These are phyloP conservation scores for Neofusicoccum cordaticola DNA, from an alignment of 2,329 filamentous ascomycete species.

Conservation along the genomic window DNA sequence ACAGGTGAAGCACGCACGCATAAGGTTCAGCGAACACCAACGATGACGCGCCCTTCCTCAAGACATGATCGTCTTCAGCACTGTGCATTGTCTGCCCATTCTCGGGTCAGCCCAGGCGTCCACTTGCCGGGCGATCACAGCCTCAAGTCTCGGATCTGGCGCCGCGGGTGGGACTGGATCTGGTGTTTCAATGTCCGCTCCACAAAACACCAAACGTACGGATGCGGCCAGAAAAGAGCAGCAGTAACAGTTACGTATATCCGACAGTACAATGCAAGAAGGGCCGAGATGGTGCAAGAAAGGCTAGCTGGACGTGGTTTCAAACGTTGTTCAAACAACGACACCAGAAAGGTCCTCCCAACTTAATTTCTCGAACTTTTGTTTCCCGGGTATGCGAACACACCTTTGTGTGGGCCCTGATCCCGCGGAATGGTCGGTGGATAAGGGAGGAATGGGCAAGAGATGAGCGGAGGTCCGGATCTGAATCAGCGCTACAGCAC, in stretches of 20 bases:
- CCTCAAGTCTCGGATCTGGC: neutral
- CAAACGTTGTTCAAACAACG: neutral
- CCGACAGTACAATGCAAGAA: too few relatives aligned
- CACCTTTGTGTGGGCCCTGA: neutral
- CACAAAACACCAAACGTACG: neutral
- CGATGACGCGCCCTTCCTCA: neutral
- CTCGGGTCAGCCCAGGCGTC: neutral
- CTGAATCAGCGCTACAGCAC: neutral
- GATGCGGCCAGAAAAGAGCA: neutral
- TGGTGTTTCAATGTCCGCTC: neutral
- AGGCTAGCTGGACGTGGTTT: too few relatives aligned
- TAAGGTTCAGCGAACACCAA: neutral
- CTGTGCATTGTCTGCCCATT: neutral
- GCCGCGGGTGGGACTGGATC: neutral
- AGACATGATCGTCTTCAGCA: neutral
- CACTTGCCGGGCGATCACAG: slow-evolving; percentile 1
- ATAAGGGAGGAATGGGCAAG: neutral
- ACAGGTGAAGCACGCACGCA: neutral
- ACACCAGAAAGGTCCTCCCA: neutral
- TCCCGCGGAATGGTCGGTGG: neutral
- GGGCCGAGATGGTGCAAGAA: too few relatives aligned
- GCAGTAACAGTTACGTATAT: neutral
- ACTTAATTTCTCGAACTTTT: neutral
- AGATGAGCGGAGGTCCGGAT: neutral
- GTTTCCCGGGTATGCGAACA: neutral